Percentiles rank a stretch among this genome's conserved stretches.
Conservation (phyloP, 495 filamentous ascomycete genomes). For the Neurospora pannonica region DNA sequence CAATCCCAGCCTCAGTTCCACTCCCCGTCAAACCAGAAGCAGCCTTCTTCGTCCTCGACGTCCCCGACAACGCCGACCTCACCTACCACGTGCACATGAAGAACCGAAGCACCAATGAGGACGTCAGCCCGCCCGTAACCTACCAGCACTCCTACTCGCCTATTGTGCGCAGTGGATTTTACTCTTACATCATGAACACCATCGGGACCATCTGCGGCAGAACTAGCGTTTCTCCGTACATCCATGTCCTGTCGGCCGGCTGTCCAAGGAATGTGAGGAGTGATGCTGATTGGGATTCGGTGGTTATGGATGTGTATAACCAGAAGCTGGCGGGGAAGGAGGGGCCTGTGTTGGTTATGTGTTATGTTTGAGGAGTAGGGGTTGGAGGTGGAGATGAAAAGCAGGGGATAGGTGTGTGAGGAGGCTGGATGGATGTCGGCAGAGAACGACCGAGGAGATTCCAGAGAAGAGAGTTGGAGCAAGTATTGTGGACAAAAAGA, state of each 20-base stretch:
- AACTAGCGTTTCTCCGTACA: background rate
- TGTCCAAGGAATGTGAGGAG: background rate
- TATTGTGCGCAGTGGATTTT: background rate
- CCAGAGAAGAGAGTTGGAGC: background rate
- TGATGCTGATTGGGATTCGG: background rate
- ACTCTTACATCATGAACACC: background rate
- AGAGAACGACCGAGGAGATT: background rate
- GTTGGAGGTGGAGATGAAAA: background rate
- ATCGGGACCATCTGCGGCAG: background rate
- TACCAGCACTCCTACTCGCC: background rate
- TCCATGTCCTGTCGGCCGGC: background rate
- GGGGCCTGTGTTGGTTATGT: background rate
- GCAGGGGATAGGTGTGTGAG: background rate
- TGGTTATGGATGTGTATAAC: background rate
- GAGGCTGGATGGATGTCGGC: background rate
- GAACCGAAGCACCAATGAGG: background rate
- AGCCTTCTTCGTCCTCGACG: background rate
- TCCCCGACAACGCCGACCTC: background rate
- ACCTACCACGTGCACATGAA: conserved; percentile 4
- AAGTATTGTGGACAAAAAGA: background rate
- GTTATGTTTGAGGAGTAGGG: background rate
- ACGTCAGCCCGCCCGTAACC: background rate
- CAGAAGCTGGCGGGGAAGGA: background rate
- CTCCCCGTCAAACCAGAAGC: background rate
- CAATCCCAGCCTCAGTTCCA: background rate